Evolutionary conservation across 2,329 filamentous ascomycete species (phyloP).

Genomic region (Colletotrichum cordylinicola): DNA sequence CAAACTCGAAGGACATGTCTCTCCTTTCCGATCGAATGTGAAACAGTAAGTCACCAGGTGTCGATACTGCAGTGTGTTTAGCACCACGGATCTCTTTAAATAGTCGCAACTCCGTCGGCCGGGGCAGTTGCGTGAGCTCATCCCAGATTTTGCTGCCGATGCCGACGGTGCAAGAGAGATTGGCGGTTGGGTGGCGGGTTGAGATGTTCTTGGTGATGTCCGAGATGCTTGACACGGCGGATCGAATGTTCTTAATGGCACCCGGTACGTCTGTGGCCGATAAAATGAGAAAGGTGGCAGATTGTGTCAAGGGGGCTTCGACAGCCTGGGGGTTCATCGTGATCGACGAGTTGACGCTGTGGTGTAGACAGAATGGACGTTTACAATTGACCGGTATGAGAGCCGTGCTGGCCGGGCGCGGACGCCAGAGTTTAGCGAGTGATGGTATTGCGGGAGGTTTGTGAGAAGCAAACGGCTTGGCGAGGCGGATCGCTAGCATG

Average conservation of each 20-base stretch:
- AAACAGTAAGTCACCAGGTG: conserved; percentile 62
- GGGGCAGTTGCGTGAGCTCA: conserved; percentile 43
- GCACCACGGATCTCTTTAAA: conserved; percentile 53
- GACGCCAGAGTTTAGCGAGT: neutral
- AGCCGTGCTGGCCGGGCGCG: neutral
- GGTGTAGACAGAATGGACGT: neutral
- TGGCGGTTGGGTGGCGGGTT: conserved; percentile 51
- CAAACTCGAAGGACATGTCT: conserved; percentile 64
- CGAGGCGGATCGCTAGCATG: neutral
- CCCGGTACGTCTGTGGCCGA: conserved; percentile 38
- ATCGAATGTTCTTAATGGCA: conserved; percentile 46
- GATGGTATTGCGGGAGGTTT: too few relatives aligned
- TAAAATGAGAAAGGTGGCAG: conserved; percentile 60
- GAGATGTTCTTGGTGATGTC: conserved; percentile 58
- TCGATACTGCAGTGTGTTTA: conserved; percentile 57
- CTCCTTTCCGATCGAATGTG: conserved; percentile 63
- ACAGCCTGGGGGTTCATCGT: conserved; percentile 49
- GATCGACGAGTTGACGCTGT: neutral
- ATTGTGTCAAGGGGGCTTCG: conserved; percentile 55
- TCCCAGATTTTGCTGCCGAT: conserved; percentile 61
- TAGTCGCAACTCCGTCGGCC: conserved; percentile 56
- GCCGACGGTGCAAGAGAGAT: conserved; percentile 58
- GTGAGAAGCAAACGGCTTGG: too few relatives aligned
- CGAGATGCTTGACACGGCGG: conserved; percentile 46
- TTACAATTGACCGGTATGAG: neutral